Evolutionary conservation across 1,284 basidiomycete genomes (phyloP).

Genomic region (Cerioporus squamosus): DNA sequence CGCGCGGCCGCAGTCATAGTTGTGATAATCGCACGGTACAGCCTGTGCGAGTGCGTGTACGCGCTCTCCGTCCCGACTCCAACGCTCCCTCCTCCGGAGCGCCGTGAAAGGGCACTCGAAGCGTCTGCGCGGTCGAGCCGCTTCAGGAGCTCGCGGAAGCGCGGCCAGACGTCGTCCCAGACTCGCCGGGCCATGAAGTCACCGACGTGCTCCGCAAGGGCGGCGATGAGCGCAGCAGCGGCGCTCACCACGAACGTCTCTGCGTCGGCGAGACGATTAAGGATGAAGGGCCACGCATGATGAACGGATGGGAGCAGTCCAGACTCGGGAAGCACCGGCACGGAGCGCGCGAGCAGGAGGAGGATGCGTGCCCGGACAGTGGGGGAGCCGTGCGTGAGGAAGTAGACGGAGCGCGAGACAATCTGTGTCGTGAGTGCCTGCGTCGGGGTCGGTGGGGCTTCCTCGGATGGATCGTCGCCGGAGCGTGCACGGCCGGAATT

Average conservation of each 20-base stretch:
- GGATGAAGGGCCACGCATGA: constrained; percentile 86
- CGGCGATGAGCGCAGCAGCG: constrained; percentile 71
- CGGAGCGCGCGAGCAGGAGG: constrained; percentile 70
- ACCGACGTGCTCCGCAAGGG: constrained; percentile 70
- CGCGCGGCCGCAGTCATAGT: constrained; percentile 71
- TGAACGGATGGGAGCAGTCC: constrained; percentile 84
- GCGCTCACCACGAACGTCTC: constrained; percentile 81
- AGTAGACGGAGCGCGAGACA: constrained; percentile 83
- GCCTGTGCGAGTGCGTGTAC: constrained; percentile 77
- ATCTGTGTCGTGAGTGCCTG: constrained; percentile 84
- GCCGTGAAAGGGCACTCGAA: constrained; percentile 64
- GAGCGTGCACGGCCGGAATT: constrained; percentile 26
- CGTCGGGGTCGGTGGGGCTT: constrained; percentile 62
- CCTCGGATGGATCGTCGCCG: constrained; percentile 35
- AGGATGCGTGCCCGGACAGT: constrained; percentile 84
- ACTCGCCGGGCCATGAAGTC: constrained; percentile 83
- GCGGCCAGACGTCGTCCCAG: constrained; percentile 92
- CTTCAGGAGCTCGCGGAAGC: constrained; percentile 63
- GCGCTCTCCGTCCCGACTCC: constrained; percentile 71
- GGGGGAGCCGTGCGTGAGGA: constrained; percentile 86
- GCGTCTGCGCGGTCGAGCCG: constrained; percentile 64
- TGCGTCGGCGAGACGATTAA: constrained; percentile 77
- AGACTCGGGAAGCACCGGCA: constrained; percentile 76
- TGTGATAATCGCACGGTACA: constrained; percentile 73
- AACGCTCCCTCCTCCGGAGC: constrained; percentile 46